Evolutionary conservation across 1,284 basidiomycete species (phyloP), one percentile per base, ranked within the genome.

Genomic region (Spongiforma sp.): DNA sequence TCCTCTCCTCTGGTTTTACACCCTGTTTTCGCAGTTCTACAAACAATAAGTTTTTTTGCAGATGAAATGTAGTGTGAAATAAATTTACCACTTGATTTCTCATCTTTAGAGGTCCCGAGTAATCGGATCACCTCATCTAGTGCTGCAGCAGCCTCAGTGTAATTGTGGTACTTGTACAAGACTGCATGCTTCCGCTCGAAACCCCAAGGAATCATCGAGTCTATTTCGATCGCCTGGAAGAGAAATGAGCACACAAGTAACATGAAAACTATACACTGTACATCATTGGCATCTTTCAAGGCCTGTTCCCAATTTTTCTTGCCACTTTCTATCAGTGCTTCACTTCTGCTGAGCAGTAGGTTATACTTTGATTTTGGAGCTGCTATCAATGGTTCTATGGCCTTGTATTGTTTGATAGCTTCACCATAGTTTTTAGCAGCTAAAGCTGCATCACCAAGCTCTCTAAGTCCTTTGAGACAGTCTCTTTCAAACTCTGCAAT

Each of bases 151-250:
- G 28, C 54, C 71, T 58, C 24, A 64, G 41, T 4, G 67, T 28
- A 17, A 63, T 32, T 41, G 64, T 52, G 12, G 69, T 60, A 8
- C 63, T 67, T 55, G 34, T 73, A 61, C 5, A 70, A 36, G 5
- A 63, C 69, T 8, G 67, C 58, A 54, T 64, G 67, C 34, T 59
- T 70, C 12, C 24, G 28, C 48, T 70, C 60, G 4, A 67, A 64
- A 2, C 61, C 33, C 36, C n/a, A 39, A 53, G 59, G 63, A 7
- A 43, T 12, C 3, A 58, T 67, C 5, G 69, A 36, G 57, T 70
- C 55, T 30, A 69, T 50, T 9, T 10, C 32, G 32, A 71, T 61
- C 30, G 61, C 63, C 69, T 73, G 41, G n/a, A 34, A 14, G 0
- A 43, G 8, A n/a, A 5, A 21, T 41, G 33, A 21, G 14, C 60